Conservation (phyloP, 75 land plant species). For the Sequoiadendron giganteum region DNA sequence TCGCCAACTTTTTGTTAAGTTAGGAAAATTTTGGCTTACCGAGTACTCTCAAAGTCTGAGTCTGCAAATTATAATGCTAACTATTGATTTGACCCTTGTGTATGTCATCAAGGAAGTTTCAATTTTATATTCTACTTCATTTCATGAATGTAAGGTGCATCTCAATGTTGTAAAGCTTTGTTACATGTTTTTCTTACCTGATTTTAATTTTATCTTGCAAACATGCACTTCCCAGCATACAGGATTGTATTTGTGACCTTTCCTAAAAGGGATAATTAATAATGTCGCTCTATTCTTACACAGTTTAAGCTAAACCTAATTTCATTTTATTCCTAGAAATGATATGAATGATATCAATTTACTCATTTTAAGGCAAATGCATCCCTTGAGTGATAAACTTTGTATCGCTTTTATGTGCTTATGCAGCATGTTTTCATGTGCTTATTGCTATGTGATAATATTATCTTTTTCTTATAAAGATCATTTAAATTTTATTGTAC, state of each 20-base stretch:
- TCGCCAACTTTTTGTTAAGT: no score
- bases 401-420: background rate
- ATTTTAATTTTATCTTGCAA: background rate
- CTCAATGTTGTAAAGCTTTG: background rate
- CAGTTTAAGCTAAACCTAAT: background rate
- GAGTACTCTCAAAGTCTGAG: no score
- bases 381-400: no score
- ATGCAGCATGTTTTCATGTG: no score
- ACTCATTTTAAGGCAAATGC: background rate
- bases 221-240: background rate
- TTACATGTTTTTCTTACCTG: background rate
- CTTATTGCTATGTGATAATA: no score
- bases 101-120: background rate
- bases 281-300: background rate
- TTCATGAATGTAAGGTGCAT: background rate
- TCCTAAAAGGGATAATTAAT: background rate
- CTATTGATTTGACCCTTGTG: background rate
- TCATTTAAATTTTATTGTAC: no score
- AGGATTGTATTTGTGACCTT: background rate
- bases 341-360: no score
- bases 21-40: no score
- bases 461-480: no score
- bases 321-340: background rate
- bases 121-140: background rate
- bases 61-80: background rate